Percentiles rank a stretch among this genome's conserved stretches.
Conservation (phyloP, 129 eudicot species). For the Kitagawia praeruptora region DNA sequence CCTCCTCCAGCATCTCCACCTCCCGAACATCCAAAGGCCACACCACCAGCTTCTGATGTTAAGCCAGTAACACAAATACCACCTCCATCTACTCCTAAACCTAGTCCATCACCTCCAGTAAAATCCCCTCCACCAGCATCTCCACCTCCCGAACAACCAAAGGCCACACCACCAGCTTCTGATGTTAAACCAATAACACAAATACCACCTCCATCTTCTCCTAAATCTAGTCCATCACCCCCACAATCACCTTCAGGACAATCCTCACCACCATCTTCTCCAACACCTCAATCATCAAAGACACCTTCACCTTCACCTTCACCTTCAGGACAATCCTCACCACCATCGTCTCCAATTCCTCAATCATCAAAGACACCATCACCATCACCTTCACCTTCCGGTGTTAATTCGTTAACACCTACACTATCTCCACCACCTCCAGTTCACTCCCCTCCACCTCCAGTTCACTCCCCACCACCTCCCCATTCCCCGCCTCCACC, state of each 20-base stretch:
- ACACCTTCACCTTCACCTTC: constrained; percentile 1
- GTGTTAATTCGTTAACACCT: neutral
- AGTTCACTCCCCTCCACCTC: constrained; percentile 11
- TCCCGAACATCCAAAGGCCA: neutral
- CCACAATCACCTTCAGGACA: neutral
- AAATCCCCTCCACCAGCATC: constrained; percentile 2
- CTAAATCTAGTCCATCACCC: constrained; percentile 5
- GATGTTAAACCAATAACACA: neutral
- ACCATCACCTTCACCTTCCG: constrained; percentile 5
- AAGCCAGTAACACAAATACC: neutral
- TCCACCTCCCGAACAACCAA: neutral
- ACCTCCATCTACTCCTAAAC: constrained; percentile 7
- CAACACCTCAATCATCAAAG: constrained; percentile 3
- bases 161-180: neutral
- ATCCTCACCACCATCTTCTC: constrained; percentile 1
- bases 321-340: too few species aligned
- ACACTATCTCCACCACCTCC: neutral
- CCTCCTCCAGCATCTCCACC: constrained; percentile 7
- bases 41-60: neutral
- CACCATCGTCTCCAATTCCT: constrained; percentile 7
- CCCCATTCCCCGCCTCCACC: constrained; percentile 27
- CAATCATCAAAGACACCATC: constrained; percentile 5
- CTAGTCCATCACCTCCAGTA: neutral
- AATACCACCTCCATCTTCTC: neutral
- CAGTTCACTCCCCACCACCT: constrained; percentile 23